Evolutionary conservation across 495 filamentous ascomycete genomes (phyloP).

Genomic region (Aspergillus sclerotioniger): DNA sequence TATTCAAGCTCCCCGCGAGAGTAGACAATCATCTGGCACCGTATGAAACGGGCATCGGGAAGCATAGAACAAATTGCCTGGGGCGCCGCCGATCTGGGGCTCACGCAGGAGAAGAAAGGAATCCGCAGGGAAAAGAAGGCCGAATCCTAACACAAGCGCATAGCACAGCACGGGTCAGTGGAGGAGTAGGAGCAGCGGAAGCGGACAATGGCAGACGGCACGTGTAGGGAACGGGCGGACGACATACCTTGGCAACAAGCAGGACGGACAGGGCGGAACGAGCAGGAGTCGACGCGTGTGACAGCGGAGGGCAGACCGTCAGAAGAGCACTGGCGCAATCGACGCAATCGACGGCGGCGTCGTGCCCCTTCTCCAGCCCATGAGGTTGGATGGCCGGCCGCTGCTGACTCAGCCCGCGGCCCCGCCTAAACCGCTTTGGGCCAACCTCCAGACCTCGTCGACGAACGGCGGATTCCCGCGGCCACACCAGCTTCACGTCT

Average conservation of each 20-base stretch:
- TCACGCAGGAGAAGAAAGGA: not conserved
- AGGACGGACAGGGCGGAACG: conserved; percentile 9
- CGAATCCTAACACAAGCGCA: conserved; percentile 10
- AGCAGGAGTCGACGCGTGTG: conserved; percentile 38
- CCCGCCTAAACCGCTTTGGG: conserved; percentile 38
- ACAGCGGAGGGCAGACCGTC: conserved; percentile 28
- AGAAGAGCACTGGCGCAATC: conserved; percentile 29
- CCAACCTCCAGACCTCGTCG: conserved; percentile 25
- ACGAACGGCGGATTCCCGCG: conserved; percentile 14
- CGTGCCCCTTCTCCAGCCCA: conserved; percentile 39
- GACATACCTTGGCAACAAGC: conserved; percentile 26
- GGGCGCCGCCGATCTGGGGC: conserved; percentile 14
- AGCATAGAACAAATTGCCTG: conserved; percentile 19
- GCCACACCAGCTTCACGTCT: conserved; percentile 18
- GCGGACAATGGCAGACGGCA: conserved; percentile 21
- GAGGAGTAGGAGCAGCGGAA: conserved; percentile 10
- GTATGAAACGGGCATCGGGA: conserved; percentile 26
- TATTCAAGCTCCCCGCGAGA: conserved; percentile 22
- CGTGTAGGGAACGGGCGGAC: conserved; percentile 21
- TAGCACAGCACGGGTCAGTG: conserved; percentile 15
- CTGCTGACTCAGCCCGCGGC: conserved; percentile 41
- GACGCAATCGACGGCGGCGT: conserved; percentile 37
- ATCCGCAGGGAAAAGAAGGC: conserved; percentile 4
- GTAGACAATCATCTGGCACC: conserved; percentile 28
- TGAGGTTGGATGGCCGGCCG: conserved; percentile 38